Conservation (phyloP, 305 asterid genomes). For the Fraxinus latifolia region DNA sequence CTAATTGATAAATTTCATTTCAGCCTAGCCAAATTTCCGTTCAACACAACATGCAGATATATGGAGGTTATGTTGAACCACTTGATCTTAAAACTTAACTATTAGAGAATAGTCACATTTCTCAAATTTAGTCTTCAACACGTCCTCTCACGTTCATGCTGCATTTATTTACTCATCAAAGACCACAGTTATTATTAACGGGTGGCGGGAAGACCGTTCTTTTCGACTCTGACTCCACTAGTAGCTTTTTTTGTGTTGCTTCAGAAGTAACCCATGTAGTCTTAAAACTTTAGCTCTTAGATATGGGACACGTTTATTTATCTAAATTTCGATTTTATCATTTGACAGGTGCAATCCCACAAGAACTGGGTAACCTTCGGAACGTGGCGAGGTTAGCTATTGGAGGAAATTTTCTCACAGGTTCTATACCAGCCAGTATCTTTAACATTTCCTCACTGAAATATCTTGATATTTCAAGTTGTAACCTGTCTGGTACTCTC, state of each 20-base stretch:
- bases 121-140: background rate
- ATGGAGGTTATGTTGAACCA: background rate
- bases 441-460: slow-evolving; percentile 24
- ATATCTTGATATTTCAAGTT: slow-evolving; percentile 4
- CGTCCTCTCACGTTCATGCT: background rate
- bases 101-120: background rate
- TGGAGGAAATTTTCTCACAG: slow-evolving; percentile 15
- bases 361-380: slow-evolving; percentile 27
- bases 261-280: background rate
- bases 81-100: background rate
- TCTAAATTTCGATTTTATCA: background rate
- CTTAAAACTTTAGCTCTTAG: background rate
- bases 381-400: slow-evolving; percentile 14
- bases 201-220: background rate
- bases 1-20: background rate
- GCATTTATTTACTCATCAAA: background rate
- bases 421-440: slow-evolving; percentile 26
- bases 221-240: background rate
- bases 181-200: background rate
- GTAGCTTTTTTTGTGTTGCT: background rate
- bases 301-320: background rate
- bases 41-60: background rate
- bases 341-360: slow-evolving; percentile 32
- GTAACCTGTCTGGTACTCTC: slow-evolving; percentile 17
- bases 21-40: background rate